Base-by-base conservation (phyloP, 1,284 basidiomycete species). In the Meira miltonrushii region DNA sequence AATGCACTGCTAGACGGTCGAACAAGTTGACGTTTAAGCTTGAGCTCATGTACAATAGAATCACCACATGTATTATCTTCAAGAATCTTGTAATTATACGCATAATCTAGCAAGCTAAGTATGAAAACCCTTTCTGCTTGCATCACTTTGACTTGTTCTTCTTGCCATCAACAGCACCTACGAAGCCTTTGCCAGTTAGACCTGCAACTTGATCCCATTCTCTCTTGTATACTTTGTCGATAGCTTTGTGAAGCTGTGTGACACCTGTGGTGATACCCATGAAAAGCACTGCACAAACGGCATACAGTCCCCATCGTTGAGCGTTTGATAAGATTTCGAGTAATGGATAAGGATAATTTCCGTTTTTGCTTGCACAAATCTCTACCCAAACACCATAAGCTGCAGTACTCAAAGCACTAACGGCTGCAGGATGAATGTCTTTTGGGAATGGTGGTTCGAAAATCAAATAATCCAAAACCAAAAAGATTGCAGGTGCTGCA, bases 401-500 rank as follows among this genome's bases (percentile, higher is more conserved):
- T 15, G 55, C 17, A 1, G 57, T 59, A 2, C 39, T 25, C 1
- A 33, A n/a, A 28, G 40, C 55, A 28, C 44, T 47, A 5, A 56
- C 23, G 9, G 47, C 23, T 25, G 43, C 17, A 7, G 55, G 55
- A n/a, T 39, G 38, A 28, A 59, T 17, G 15, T 15, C 11, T 39
- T 43, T 41, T 10, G 58, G 58, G 28, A 59, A 58, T 2, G 58
- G 43, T 7, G 58, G 53, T 9, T 51, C 55, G 23, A 59, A 38
- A 23, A 59, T 12, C 33, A 59, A 46, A 39, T 21, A 43, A 28
- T 59, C 57, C 19, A 53, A 28, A n/a, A 33, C 19, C 19, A 71
- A 43, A 37, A 69, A 69, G 1, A 73, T 59, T 17, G 68, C 67
- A 3, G 71, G 71, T 7, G 67, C 62, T 3, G 64, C 69, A 55